Evolutionary conservation across 768 basidiomycete genomes (phyloP), one percentile per base, ranked within the genome.

Genomic region (Goffeauzyma gilvescens): DNA sequence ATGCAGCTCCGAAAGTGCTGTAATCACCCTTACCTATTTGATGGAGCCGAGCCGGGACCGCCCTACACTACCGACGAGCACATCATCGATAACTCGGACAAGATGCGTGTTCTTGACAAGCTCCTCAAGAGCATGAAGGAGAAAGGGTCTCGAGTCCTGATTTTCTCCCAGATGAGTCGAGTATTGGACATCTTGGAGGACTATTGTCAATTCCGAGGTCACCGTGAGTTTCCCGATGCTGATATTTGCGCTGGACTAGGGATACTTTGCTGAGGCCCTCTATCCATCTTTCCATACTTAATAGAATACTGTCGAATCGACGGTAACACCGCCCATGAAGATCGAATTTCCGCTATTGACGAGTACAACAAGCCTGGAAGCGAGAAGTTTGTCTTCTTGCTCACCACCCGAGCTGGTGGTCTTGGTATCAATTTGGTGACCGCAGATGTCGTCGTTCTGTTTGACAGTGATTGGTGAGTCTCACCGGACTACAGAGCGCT

Each of bases 141-240:
- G 18, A 87, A 87, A 60, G 89, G 86, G n/a, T 90, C 85, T 2
- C 75, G 90, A 6, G 82, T 87, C 3, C 74, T 95, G 51, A 93
- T 98, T 48, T 98, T 98, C 69, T 90, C 85, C 54, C 93, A 96
- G 64, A 96, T 98, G 93, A 89, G 84, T 65, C 79, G 93, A n/a
- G 82, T 96, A 45, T 71, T 95, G 37, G 93, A 98, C 63, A 96
- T 98, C 45, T 64, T 98, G 33, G 90, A 96, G 60, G 90, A 96
- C 58, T 96, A 89, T 63, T 95, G 87, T 63, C 68, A 90, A 47
- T 98, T 95, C 69, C 69, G 89, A 34, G 66, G 67, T 43, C 89
- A 81, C 65, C 78, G 90, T 93, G 55, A 39, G 84, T 64, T n/a
- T n/a, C n/a, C n/a, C n/a, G n/a, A n/a, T n/a, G 10, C 27, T 12